Conservation (phyloP, 2,329 filamentous ascomycete species). For the Fusarium sp. region DNA sequence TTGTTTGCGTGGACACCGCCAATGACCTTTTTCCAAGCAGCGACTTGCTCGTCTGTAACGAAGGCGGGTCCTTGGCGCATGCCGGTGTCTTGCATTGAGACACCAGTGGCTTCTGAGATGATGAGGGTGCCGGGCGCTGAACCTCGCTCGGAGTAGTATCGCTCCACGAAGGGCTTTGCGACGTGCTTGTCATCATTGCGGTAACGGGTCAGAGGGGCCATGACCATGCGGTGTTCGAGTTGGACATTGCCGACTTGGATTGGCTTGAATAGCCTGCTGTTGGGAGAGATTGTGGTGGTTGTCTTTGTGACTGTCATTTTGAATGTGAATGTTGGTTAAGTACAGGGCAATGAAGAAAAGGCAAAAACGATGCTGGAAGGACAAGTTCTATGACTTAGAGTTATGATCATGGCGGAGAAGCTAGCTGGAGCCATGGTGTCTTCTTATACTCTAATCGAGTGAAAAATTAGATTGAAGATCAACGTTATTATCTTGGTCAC, state of each 20-base stretch:
- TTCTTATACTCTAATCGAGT: neutral
- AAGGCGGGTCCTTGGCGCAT: slow-evolving; percentile 21
- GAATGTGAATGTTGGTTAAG: neutral
- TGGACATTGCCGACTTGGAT: slow-evolving; percentile 34
- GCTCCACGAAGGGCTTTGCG: slow-evolving; percentile 42
- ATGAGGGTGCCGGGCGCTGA: slow-evolving; percentile 57
- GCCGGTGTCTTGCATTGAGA: slow-evolving; percentile 35
- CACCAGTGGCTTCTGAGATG: slow-evolving; percentile 47
- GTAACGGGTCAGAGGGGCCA: slow-evolving; percentile 57
- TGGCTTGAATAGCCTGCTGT: slow-evolving; percentile 41
- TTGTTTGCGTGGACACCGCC: slow-evolving; percentile 44
- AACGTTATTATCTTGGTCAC: neutral
- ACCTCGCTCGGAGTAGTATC: slow-evolving; percentile 47
- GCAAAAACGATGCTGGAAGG: neutral
- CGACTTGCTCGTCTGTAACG: slow-evolving; percentile 38
- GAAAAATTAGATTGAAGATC: neutral
- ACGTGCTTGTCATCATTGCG: slow-evolving; percentile 56
- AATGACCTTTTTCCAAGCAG: slow-evolving; percentile 44
- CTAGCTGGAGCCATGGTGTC: neutral
- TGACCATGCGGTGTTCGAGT: slow-evolving; percentile 39
- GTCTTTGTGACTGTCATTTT: slow-evolving; percentile 24
- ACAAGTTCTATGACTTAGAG: neutral
- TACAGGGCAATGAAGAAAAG: neutral
- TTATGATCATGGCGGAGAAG: neutral
- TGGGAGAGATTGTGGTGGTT: neutral